Evolutionary conservation across 306 rosid genomes (phyloP).

Genomic region (Trifolium pratense): DNA sequence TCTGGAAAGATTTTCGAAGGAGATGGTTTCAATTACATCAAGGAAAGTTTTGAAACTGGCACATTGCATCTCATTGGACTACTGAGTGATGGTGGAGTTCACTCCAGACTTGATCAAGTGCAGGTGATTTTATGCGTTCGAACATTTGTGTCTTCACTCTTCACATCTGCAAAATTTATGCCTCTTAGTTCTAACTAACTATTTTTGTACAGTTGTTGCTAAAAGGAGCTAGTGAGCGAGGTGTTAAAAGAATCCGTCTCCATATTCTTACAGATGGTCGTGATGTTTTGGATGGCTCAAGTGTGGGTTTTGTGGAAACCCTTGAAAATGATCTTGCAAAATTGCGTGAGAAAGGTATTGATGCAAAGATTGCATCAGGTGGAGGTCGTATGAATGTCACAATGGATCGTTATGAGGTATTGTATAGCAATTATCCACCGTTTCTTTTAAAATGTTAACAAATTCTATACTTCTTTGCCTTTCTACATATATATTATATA

Average conservation of each 20-base stretch:
- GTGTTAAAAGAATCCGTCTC: constrained; percentile 85
- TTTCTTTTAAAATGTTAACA: not conserved
- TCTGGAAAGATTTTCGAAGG: constrained; percentile 81
- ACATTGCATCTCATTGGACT: constrained; percentile 94
- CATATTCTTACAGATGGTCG: constrained; percentile 97
- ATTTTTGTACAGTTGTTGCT: constrained; percentile 71
- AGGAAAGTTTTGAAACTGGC: constrained; percentile 64
- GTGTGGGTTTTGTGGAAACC: constrained; percentile 82
- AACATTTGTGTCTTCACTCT: not conserved
- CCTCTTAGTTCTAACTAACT: constrained; percentile 22
- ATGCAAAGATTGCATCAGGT: constrained; percentile 93
- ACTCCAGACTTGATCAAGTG: constrained; percentile 84
- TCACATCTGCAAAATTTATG: not conserved
- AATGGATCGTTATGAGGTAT: constrained; percentile 98
- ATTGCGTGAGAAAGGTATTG: constrained; percentile 78
- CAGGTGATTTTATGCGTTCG: constrained; percentile 40
- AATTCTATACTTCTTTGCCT: not conserved
- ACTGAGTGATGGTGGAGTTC: constrained; percentile 93
- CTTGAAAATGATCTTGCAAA: constrained; percentile 78
- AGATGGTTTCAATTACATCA: constrained; percentile 84
- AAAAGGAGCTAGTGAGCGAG: constrained; percentile 79
- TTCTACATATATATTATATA: not conserved
- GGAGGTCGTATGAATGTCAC: constrained; percentile 99
- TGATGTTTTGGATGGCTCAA: constrained; percentile 97
- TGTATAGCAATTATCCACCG: not conserved